Percentiles rank a stretch among this genome's conserved stretches.
These are phyloP conservation scores for Strobilomyces confusus DNA, from an alignment of 768 basidiomycete species.

Conservation along the genomic window DNA sequence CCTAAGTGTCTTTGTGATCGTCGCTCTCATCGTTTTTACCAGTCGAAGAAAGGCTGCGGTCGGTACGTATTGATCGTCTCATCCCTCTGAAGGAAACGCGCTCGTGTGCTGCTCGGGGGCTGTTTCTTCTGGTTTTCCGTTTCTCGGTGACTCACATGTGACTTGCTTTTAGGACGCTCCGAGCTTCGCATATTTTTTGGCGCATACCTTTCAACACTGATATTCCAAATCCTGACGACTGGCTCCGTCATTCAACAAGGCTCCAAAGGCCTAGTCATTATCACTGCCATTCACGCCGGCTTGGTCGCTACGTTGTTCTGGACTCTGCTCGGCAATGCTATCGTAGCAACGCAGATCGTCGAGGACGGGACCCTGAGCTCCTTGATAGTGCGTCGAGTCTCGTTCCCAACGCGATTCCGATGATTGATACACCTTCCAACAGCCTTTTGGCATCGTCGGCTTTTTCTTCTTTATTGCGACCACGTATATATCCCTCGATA, in stretches of 20 bases:
- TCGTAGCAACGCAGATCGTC: constrained; percentile 85
- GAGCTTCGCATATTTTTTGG: constrained; percentile 67
- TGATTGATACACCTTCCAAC: neutral
- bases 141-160: constrained; percentile 1
- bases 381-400: constrained; percentile 48
- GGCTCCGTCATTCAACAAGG: constrained; percentile 80
- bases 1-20: constrained; percentile 61
- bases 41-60: constrained; percentile 82
- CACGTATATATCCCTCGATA: constrained; percentile 82
- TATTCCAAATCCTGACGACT: constrained; percentile 77
- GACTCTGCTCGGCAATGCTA: constrained; percentile 68
- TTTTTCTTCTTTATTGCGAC: constrained; percentile 65
- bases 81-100: neutral
- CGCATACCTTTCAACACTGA: constrained; percentile 67
- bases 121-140: neutral
- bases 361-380: constrained; percentile 84
- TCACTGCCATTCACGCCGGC: constrained; percentile 80
- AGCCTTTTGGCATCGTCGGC: constrained; percentile 63
- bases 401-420: neutral
- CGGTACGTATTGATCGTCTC: constrained; percentile 46
- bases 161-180: constrained; percentile 46
- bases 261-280: constrained; percentile 57
- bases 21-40: constrained; percentile 53
- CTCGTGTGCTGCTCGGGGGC: neutral
- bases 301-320: constrained; percentile 76